Conservation (phyloP, 2,329 filamentous ascomycete species). For the Apiospora malaysiana region DNA sequence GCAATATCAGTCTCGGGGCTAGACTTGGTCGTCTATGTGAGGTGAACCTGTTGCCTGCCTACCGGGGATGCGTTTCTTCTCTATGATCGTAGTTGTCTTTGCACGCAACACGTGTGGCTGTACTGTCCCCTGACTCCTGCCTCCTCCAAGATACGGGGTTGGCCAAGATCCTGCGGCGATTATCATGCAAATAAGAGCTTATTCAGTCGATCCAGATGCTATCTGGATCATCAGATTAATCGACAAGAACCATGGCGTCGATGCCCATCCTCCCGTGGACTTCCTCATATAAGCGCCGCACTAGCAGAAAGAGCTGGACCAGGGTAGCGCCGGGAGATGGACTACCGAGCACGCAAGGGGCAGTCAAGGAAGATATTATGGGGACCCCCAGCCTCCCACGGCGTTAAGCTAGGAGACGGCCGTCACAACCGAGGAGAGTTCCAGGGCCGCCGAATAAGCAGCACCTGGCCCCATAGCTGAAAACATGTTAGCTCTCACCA, state of each 20-base stretch:
- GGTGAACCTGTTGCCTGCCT: not conserved
- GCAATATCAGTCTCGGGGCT: not conserved
- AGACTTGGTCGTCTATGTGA: not conserved
- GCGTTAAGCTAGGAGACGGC: not conserved
- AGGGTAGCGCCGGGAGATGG: not conserved
- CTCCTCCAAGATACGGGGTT: not conserved
- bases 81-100: not conserved
- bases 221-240: constrained; percentile 5
- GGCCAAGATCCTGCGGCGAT: not conserved
- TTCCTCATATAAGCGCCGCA: not conserved
- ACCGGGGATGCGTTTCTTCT: not conserved
- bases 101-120: not conserved
- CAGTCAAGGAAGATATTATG: not conserved
- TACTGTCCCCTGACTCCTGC: not conserved
- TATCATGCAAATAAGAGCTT: constrained; percentile 8
- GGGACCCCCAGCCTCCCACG: not conserved
- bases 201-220: not conserved
- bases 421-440: not conserved
- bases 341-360: not conserved
- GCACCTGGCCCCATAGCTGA: not conserved
- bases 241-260: constrained; percentile 6
- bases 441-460: not conserved
- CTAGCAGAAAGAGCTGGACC: not conserved
- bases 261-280: not conserved
- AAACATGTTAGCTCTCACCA: not conserved